Conservation (phyloP, 306 rosid genomes). For the Echinosophora koreensis region DNA sequence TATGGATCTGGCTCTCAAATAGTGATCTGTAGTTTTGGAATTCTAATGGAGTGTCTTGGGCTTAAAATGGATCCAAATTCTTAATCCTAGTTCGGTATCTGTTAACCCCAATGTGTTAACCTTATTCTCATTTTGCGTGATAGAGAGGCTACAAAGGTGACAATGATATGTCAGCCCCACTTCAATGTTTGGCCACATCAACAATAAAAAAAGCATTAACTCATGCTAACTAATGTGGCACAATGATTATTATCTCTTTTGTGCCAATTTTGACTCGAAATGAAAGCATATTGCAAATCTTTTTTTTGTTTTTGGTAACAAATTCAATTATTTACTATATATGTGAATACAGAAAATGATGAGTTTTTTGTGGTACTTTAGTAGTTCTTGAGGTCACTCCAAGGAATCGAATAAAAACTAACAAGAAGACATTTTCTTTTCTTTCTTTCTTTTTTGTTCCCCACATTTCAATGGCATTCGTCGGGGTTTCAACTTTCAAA, state of each 20-base stretch:
- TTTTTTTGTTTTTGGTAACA: not conserved
- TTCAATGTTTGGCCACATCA: not conserved
- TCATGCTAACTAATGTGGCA: not conserved
- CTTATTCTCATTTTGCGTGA: not conserved
- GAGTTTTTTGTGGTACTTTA: not conserved
- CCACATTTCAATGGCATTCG: too few species aligned
- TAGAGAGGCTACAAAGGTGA: not conserved
- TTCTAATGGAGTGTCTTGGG: slow-evolving; percentile 3
- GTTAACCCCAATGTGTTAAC: not conserved
- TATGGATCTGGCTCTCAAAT: not conserved
- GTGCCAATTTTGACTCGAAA: not conserved
- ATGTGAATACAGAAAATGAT: not conserved
- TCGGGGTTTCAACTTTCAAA: too few species aligned
- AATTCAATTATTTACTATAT: not conserved
- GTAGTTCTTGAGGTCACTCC: too few species aligned
- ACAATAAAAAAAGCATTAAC: not conserved
- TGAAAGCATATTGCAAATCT: not conserved
- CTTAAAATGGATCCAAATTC: not conserved
- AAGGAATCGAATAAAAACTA: too few species aligned
- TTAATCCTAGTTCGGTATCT: not conserved
- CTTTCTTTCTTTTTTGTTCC: too few species aligned
- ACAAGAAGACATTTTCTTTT: too few species aligned
- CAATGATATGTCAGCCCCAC: not conserved
- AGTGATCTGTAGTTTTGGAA: not conserved
- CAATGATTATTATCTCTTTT: not conserved